These are phyloP conservation scores for Galeopsis tetrahit DNA, from an alignment of 257 asterid species.

Conservation along the genomic window DNA sequence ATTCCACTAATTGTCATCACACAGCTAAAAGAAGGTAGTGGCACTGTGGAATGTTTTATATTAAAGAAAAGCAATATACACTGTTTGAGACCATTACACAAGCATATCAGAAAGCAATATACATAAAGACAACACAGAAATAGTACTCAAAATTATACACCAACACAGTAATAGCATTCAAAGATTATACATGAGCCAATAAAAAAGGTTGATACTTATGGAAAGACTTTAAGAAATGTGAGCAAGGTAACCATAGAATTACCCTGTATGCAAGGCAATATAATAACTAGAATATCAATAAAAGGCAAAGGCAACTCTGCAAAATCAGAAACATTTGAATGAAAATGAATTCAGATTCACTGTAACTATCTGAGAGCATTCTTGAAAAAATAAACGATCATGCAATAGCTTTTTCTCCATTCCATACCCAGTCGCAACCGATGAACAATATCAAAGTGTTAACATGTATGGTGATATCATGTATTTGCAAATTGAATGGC, in stretches of 20 bases:
- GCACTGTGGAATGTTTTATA: slow-evolving; percentile 22
- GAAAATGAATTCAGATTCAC: slow-evolving; percentile 9
- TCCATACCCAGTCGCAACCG: slow-evolving; percentile 7
- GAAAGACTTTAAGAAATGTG: neutral
- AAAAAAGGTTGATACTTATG: neutral
- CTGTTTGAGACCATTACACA: slow-evolving; percentile 7
- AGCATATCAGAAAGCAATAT: neutral
- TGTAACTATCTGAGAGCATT: slow-evolving; percentile 23
- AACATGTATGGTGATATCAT: neutral
- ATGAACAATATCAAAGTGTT: neutral
- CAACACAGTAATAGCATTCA: neutral
- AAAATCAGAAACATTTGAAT: slow-evolving; percentile 16
- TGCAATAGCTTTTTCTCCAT: slow-evolving; percentile 6
- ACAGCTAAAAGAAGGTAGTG: slow-evolving; percentile 16
- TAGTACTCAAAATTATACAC: slow-evolving; percentile 5
- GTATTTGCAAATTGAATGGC: slow-evolving; percentile 7
- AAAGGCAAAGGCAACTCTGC: neutral
- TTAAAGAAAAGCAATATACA: slow-evolving; percentile 11
- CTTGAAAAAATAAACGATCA: slow-evolving; percentile 17
- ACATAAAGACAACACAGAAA: neutral
- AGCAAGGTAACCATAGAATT: neutral
- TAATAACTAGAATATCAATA: slow-evolving; percentile 11
- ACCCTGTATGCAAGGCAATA: neutral
- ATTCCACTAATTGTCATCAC: slow-evolving; percentile 16
- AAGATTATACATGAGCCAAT: slow-evolving; percentile 1